Percentiles rank a stretch among this genome's conserved stretches.
phyloP scores from a whole-genome alignment of 345 rosid species.

The Carallia pectinifolia region DNA sequence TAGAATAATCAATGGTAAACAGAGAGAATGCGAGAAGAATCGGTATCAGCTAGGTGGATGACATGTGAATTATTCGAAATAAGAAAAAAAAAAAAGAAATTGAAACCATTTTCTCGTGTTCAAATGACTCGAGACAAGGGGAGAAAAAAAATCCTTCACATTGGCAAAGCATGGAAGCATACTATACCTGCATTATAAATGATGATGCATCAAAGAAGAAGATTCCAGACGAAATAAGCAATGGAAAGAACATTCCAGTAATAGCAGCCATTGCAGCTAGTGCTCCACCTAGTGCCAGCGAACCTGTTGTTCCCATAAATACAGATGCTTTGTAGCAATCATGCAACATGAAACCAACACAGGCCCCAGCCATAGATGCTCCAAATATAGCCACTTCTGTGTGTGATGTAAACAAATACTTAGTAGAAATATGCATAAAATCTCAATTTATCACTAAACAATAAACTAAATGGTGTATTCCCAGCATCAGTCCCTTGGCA shows the following conservation, averaged over 20 bases:
- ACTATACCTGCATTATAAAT: conserved; percentile 61
- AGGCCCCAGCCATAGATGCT: conserved; percentile 94
- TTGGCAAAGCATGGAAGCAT: background rate
- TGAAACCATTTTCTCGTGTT: background rate
- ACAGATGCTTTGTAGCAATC: conserved; percentile 81
- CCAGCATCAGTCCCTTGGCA: no score
- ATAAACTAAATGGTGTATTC: background rate
- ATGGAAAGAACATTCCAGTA: conserved; percentile 91
- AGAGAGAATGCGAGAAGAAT: no score
- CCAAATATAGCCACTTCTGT: conserved; percentile 86
- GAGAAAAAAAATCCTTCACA: background rate
- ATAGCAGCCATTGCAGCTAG: conserved; percentile 96
- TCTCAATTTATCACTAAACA: background rate
- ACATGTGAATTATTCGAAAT: no score
- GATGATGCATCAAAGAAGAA: conserved; percentile 63
- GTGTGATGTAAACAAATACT: conserved; percentile 15
- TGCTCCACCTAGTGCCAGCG: conserved; percentile 87
- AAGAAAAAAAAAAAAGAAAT: background rate
- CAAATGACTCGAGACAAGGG: background rate
- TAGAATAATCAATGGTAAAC: no score
- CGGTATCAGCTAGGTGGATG: no score
- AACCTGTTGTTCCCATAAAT: conserved; percentile 81
- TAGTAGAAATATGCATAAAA: conserved; percentile 4
- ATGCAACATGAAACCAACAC: conserved; percentile 86
- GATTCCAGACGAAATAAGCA: conserved; percentile 75